Evolutionary conservation across 2,329 filamentous ascomycete genomes (phyloP).

Genomic region (Ceratocystis variospora): DNA sequence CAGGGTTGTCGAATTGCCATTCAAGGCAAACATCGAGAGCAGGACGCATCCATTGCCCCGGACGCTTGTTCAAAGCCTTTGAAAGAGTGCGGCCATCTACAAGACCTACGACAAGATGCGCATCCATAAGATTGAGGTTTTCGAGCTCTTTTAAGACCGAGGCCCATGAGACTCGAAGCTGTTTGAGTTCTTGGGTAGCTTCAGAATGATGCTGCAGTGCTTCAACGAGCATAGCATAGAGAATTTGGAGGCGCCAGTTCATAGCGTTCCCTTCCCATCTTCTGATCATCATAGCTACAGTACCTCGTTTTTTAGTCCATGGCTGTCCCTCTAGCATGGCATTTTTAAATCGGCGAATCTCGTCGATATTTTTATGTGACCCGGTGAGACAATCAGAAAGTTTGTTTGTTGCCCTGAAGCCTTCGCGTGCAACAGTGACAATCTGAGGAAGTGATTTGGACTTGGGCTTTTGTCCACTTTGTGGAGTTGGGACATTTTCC

Average conservation of each 20-base stretch:
- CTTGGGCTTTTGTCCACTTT: conserved; percentile 34
- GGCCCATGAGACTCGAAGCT: conserved; percentile 17
- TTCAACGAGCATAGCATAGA: conserved; percentile 55
- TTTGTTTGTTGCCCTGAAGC: conserved; percentile 67
- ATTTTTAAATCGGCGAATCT: conserved; percentile 50
- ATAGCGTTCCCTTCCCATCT: conserved; percentile 49
- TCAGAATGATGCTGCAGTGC: conserved; percentile 28
- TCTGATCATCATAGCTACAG: conserved; percentile 60
- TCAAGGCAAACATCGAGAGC: conserved; percentile 68
- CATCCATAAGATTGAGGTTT: conserved; percentile 43
- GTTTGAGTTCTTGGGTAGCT: conserved; percentile 26
- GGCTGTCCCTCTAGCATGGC: conserved; percentile 35
- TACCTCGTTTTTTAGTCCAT: conserved; percentile 42
- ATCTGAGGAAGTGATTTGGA: conserved; percentile 37
- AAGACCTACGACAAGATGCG: conserved; percentile 44
- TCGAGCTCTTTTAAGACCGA: conserved; percentile 36
- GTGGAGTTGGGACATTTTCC: conserved; percentile 36
- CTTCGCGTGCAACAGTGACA: conserved; percentile 55
- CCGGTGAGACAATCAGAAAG: conserved; percentile 53
- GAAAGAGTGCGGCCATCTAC: conserved; percentile 65
- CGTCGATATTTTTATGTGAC: conserved; percentile 45
- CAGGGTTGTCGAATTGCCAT: conserved; percentile 79
- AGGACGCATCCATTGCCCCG: conserved; percentile 70
- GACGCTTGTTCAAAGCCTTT: conserved; percentile 51
- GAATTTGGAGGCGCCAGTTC: conserved; percentile 57